A percentile compares a stretch with the other conserved stretches of the same genome.
Conservation (phyloP, 305 asterid genomes). For the Plantago lanceolata region DNA sequence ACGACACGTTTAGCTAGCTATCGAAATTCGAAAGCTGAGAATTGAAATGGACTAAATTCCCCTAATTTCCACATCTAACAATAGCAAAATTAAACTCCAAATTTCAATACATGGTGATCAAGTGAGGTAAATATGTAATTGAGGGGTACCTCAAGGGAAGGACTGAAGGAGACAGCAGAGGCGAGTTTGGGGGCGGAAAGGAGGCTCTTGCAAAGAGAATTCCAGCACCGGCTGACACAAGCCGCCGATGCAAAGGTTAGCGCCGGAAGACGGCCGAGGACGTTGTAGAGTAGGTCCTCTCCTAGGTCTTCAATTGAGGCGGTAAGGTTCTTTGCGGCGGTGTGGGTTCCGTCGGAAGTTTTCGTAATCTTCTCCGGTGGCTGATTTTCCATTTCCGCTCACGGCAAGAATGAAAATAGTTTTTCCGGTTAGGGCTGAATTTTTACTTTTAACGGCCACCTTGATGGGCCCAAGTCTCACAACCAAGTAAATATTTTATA, state of each 20-base stretch:
- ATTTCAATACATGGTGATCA: background rate
- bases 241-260: conserved; percentile 62
- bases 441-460: no score
- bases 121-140: background rate
- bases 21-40: no score
- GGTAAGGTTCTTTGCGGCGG: background rate
- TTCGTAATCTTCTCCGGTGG: conserved; percentile 25
- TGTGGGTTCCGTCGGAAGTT: conserved; percentile 10
- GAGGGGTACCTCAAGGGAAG: conserved; percentile 41
- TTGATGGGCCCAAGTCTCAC: no score
- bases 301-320: conserved; percentile 49
- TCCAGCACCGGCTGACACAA: conserved; percentile 80
- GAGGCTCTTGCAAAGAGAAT: conserved; percentile 44
- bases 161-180: conserved; percentile 61
- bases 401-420: no score
- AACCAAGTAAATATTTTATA: no score
- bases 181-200: conserved; percentile 60
- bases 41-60: no score
- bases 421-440: no score
- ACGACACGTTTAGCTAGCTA: no score
- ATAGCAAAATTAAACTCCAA: no score
- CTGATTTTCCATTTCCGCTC: no score
- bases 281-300: conserved; percentile 53
- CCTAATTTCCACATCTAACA: no score
- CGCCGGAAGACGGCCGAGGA: conserved; percentile 65